Base-by-base conservation (phyloP, 306 rosid genomes). In the Inga oerstediana region DNA sequence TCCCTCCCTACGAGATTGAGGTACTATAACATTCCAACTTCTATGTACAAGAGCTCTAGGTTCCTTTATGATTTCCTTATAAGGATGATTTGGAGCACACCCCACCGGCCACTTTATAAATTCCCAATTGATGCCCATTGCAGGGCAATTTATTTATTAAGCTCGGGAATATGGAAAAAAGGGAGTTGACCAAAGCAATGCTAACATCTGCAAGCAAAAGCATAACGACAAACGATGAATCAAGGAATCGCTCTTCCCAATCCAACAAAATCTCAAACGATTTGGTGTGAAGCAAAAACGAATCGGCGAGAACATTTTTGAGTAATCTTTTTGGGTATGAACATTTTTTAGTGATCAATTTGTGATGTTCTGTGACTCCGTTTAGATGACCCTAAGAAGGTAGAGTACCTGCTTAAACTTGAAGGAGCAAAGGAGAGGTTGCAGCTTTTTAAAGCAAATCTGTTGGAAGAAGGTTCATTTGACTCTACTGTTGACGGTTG, bases 401-500 rank as follows among this genome's bases (percentile, higher is more conserved):
- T 65, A 5, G 71, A 65, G 10, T 43, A 65, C 20, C 14, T 65
- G 43, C 71, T 65, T 30, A 32, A 30, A 27, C 43, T 65, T 32
- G 71, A 65, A 30, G 71, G 71, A 30, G 71, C 71, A 65, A 65
- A 65, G 43, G 71, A 65, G 43, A 30, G 71, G 14, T 65, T 65
- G 11, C 39, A 65, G 20, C 41, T 65, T 14, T 30, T 30, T 32
- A 65, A 65, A 65, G 71, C 71, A 65, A 15, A 65, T 65, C 71
- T 65, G 10, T 14, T 65, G 39, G 71, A 65, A 65, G 41, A 30
- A 65, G 71, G 71, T 65, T 65, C 71, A 41, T 65, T 65, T 65
- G 71, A 65, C 19, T 34, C 43, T 65, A 43, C 71, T 65, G 43
- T 65, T 65, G 41, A 65, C n/a, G 71, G 71, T 11, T 65, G 71